Conservation (phyloP, 768 basidiomycete genomes). For the Clitopilus passeckerianus region DNA sequence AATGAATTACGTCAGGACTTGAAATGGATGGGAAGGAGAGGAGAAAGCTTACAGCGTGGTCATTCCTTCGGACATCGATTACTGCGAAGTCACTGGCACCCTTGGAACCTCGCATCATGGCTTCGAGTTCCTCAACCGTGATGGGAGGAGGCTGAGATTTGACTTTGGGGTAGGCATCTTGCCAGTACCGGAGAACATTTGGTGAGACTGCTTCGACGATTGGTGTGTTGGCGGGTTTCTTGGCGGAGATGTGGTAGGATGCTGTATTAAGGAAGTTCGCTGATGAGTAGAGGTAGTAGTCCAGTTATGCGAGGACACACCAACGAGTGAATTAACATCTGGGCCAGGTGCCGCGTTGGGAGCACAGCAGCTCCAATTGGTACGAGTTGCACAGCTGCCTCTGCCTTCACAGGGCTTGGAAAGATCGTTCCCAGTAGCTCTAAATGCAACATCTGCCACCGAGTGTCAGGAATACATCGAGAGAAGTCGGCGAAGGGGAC, state of each 20-base stretch:
- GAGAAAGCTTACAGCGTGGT: conserved; percentile 34
- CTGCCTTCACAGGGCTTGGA: conserved; percentile 23
- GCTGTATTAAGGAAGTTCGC: conserved; percentile 18
- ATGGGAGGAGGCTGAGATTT: conserved; percentile 25
- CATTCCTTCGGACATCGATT: conserved; percentile 45
- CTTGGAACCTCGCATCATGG: conserved; percentile 17
- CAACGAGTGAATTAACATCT: conserved; percentile 39
- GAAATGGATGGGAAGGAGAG: background rate
- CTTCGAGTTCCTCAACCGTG: conserved; percentile 31
- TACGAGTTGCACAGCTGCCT: background rate
- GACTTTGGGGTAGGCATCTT: conserved; percentile 47
- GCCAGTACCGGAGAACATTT: conserved; percentile 38
- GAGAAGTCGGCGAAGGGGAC: background rate
- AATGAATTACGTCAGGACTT: background rate
- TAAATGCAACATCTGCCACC: conserved; percentile 31
- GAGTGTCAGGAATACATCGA: background rate
- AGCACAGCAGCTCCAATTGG: background rate
- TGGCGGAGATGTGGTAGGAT: conserved; percentile 43
- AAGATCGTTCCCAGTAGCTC: conserved; percentile 36
- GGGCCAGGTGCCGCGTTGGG: conserved; percentile 11
- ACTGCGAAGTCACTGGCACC: conserved; percentile 26
- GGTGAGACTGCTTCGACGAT: conserved; percentile 6
- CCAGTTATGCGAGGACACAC: conserved; percentile 20
- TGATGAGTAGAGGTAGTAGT: background rate
- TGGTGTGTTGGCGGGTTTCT: conserved; percentile 21